Evolutionary conservation across 805 yeast species (phyloP), one percentile per base, ranked within the genome.

Genomic region (Wickerhamomyces rabaulensis): DNA sequence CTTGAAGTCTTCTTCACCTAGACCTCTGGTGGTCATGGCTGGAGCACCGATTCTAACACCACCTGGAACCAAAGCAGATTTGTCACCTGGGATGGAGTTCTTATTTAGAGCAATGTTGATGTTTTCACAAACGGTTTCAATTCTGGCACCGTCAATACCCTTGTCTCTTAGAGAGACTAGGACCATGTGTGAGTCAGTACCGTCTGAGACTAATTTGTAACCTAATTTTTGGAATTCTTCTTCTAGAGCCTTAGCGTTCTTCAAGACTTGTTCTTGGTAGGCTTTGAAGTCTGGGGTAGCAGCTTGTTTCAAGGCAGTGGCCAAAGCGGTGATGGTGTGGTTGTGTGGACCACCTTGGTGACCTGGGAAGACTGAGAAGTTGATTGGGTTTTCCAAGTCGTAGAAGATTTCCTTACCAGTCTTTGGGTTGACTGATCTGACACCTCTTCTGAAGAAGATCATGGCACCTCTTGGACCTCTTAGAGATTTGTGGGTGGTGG

Each of bases 281-380:
- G 80, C 76, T 66, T 79, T 84, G 74, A 83, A 92, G 67, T 88
- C 97, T 35, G 96, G 95, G 41, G 92, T 76, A 44, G 79, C 74
- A 47, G 96, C 91, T 75, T 92, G 98, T 65, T 88, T 88, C 62
- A 92, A 78, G 35, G 98, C 98, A 48, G 90, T 92, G 27, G 98
- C 95, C 58, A 92, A 76, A 19, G 98, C 98, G 53, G 96, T 82
- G 63, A 92, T 92, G 59, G 98, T 92, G 71, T 92, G 97, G 75
- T 92, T 92, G 71, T 92, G 98, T 57, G 99, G 99, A 64, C 99
- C 99, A 75, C 99, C 99, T 76, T 92, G 99, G 69, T 92, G 98
- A 54, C 95, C 98, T 58, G 99, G 99, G 87, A 92, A 92, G 47
- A 92, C 98, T 27, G 97, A 88, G 65, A 92, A 92, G 78, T 92